Conservation (phyloP, 331 rosid species). For the Cucumis variabilis region DNA sequence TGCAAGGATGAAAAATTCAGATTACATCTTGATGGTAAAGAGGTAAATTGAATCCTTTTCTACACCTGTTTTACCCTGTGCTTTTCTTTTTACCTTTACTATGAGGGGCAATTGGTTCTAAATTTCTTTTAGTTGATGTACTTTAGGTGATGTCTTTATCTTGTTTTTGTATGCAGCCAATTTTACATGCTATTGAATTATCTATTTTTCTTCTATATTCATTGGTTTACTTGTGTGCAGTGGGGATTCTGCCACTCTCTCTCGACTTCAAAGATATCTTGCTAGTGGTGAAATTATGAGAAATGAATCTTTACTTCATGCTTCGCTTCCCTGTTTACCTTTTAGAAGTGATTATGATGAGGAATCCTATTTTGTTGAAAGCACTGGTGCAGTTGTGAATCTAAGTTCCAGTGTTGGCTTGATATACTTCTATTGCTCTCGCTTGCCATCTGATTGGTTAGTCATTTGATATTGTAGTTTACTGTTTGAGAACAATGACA, state of each 20-base stretch:
- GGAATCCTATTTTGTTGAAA: constrained; percentile 64
- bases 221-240: constrained; percentile 47
- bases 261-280: constrained; percentile 71
- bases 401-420: constrained; percentile 70
- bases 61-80: background rate
- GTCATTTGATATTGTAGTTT: constrained; percentile 25
- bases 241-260: constrained; percentile 59
- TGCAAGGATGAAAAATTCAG: constrained; percentile 82
- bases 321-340: constrained; percentile 63
- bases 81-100: background rate
- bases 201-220: constrained; percentile 3
- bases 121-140: background rate
- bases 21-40: constrained; percentile 76
- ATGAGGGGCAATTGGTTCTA: background rate
- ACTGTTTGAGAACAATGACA: background rate
- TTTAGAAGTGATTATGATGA: constrained; percentile 50
- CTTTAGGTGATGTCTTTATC: background rate
- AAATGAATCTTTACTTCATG: constrained; percentile 63
- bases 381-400: constrained; percentile 74
- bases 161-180: background rate
- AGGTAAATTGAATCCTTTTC: constrained; percentile 45
- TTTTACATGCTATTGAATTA: background rate
- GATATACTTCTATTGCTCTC: constrained; percentile 78
- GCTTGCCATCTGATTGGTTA: constrained; percentile 89
- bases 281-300: constrained; percentile 72